phyloP scores from a whole-genome alignment of 2,329 filamentous ascomycete species.

The Lithohypha guttulata region DNA sequence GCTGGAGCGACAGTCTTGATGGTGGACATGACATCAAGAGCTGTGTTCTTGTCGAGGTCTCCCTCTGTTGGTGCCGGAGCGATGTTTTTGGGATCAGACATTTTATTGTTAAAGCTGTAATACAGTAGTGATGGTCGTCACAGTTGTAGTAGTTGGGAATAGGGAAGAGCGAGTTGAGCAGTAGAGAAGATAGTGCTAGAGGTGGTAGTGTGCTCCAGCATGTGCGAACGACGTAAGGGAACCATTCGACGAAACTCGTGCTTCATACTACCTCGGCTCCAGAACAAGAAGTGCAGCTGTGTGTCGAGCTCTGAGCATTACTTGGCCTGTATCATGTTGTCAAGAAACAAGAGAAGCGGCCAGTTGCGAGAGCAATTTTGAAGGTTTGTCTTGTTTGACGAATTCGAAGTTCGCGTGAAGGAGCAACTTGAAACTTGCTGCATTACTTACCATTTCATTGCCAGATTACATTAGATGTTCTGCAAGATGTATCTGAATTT shows the following conservation, averaged over 20 bases:
- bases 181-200: not conserved
- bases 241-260: not conserved
- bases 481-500: too few species aligned
- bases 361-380: too few species aligned
- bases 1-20: slow-evolving; percentile 2
- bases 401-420: too few species aligned
- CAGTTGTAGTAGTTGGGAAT: not conserved
- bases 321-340: too few species aligned
- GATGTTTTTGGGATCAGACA: slow-evolving; percentile 32
- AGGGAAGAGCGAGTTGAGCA: not conserved
- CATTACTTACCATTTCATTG: too few species aligned
- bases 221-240: not conserved
- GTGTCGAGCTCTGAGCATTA: too few species aligned
- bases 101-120: slow-evolving; percentile 28
- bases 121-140: not conserved
- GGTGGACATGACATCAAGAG: slow-evolving; percentile 69
- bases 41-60: slow-evolving; percentile 34
- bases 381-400: too few species aligned
- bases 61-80: slow-evolving; percentile 8
- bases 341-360: too few species aligned
- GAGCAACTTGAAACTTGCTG: too few species aligned
- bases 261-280: not conserved
- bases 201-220: not conserved
- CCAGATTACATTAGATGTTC: too few species aligned
- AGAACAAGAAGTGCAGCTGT: not conserved